Evolutionary conservation across 257 asterid species (phyloP).

Genomic region (Primulina tabacum): DNA sequence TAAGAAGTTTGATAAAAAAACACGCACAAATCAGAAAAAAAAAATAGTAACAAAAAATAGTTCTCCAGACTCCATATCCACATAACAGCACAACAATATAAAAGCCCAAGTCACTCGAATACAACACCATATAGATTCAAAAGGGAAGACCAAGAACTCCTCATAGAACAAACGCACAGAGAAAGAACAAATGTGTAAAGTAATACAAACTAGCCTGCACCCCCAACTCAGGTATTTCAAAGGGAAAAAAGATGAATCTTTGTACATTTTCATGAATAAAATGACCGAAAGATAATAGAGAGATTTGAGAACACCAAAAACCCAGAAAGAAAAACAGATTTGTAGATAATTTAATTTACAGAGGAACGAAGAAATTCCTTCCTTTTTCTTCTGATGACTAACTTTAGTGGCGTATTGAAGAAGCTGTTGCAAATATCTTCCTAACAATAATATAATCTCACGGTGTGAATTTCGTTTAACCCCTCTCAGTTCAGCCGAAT

Average conservation of each 20-base stretch:
- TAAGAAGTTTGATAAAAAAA: slow-evolving; percentile 23
- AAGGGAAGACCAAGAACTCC: slow-evolving; percentile 18
- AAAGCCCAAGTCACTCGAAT: slow-evolving; percentile 14
- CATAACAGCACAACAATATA: slow-evolving; percentile 4
- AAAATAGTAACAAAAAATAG: background rate
- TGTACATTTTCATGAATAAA: background rate
- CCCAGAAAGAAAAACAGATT: background rate
- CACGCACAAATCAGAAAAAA: slow-evolving; percentile 19
- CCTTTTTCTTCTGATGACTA: slow-evolving; percentile 29
- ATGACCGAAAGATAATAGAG: background rate
- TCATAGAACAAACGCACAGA: background rate
- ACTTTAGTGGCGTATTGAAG: slow-evolving; percentile 45
- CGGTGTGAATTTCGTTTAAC: background rate
- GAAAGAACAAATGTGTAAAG: background rate
- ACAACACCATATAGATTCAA: slow-evolving; percentile 11
- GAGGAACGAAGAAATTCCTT: slow-evolving; percentile 38
- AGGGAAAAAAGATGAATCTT: background rate
- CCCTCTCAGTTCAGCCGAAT: background rate
- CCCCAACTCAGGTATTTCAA: background rate
- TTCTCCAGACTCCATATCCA: background rate
- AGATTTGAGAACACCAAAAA: slow-evolving; percentile 14
- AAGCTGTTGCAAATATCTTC: slow-evolving; percentile 49
- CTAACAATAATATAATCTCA: no score
- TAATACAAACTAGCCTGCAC: background rate
- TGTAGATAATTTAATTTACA: slow-evolving; percentile 31